These are phyloP conservation scores for Porcisia deanei DNA, from an alignment of 208 protist species.

Conservation along the genomic window DNA sequence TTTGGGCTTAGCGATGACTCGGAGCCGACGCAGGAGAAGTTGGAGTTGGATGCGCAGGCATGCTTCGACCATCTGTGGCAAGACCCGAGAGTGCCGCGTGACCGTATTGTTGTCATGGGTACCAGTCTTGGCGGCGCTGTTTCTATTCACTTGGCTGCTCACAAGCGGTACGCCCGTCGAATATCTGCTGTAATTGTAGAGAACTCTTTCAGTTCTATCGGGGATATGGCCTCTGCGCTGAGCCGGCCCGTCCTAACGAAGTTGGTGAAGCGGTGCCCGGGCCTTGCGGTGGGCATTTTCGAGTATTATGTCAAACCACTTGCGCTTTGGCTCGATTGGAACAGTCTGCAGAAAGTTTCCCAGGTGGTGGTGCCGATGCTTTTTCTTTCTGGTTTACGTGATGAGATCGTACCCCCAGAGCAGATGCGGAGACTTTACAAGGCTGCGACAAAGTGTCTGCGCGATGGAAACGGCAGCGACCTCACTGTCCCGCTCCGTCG, in stretches of 20 bases:
- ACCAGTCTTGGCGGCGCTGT: slow-evolving; percentile 91
- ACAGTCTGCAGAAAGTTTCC: slow-evolving; percentile 46
- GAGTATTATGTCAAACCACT: slow-evolving; percentile 82
- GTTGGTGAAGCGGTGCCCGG: slow-evolving; percentile 19
- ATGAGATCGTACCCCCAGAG: slow-evolving; percentile 86
- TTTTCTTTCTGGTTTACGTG: slow-evolving; percentile 77
- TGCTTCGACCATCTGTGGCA: slow-evolving; percentile 76
- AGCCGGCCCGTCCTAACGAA: slow-evolving; percentile 23
- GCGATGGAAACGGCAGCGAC: slow-evolving; percentile 20
- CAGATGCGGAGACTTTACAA: slow-evolving; percentile 82
- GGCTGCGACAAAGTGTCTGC: slow-evolving; percentile 22
- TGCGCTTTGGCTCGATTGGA: slow-evolving; percentile 70
- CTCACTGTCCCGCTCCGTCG: slow-evolving; percentile 31
- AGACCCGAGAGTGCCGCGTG: slow-evolving; percentile 57
- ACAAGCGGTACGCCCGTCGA: slow-evolving; percentile 37
- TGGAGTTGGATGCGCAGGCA: slow-evolving; percentile 85
- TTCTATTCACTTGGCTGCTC: slow-evolving; percentile 72
- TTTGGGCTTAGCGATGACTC: slow-evolving; percentile 74
- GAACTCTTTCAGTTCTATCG: slow-evolving; percentile 91
- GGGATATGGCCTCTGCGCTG: slow-evolving; percentile 73
- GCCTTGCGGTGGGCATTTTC: slow-evolving; percentile 40
- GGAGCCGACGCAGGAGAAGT: slow-evolving; percentile 63
- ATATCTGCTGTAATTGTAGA: slow-evolving; percentile 86
- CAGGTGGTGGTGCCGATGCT: slow-evolving; percentile 60
- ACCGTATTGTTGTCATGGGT: slow-evolving; percentile 87